Conservation (phyloP, 1,139 yeast species). For the Geotrichum histeridarum region DNA sequence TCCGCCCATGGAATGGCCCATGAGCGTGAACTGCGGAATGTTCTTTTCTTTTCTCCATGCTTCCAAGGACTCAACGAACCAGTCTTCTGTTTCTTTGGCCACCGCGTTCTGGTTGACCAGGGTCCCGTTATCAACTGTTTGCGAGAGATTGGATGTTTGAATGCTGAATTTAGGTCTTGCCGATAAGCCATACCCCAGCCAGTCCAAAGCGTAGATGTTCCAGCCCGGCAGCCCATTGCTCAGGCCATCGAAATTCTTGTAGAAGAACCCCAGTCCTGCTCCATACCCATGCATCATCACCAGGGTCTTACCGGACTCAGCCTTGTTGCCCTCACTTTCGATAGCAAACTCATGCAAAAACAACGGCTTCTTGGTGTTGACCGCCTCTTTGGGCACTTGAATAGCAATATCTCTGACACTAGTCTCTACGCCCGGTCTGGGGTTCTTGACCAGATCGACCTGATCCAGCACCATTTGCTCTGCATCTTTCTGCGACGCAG, state of each 20-base stretch:
- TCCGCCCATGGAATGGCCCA: slow-evolving; percentile 91
- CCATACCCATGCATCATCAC: slow-evolving; percentile 84
- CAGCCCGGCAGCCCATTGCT: slow-evolving; percentile 27
- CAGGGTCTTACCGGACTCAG: slow-evolving; percentile 27
- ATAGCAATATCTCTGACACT: slow-evolving; percentile 41
- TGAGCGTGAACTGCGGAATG: slow-evolving; percentile 51
- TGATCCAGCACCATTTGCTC: slow-evolving; percentile 43
- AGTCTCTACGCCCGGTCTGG: neutral
- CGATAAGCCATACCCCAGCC: slow-evolving; percentile 77
- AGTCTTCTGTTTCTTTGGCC: slow-evolving; percentile 54
- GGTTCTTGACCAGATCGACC: slow-evolving; percentile 51
- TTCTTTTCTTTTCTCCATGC: slow-evolving; percentile 56
- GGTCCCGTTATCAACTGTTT: slow-evolving; percentile 24
- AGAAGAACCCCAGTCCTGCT: slow-evolving; percentile 75
- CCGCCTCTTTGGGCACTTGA: slow-evolving; percentile 45
- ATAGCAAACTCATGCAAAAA: slow-evolving; percentile 51
- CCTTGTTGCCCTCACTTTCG: slow-evolving; percentile 24
- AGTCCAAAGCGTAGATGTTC: slow-evolving; percentile 61
- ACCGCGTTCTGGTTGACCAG: slow-evolving; percentile 40
- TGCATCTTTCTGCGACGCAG: slow-evolving; percentile 38
- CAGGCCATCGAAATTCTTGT: slow-evolving; percentile 58
- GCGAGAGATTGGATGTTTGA: slow-evolving; percentile 30
- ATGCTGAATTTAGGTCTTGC: slow-evolving; percentile 49
- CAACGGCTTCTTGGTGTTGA: slow-evolving; percentile 46
- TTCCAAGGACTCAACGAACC: slow-evolving; percentile 72